Conservation (phyloP, 371 early-diverging fungal species). For the Zychaea mexicana region DNA sequence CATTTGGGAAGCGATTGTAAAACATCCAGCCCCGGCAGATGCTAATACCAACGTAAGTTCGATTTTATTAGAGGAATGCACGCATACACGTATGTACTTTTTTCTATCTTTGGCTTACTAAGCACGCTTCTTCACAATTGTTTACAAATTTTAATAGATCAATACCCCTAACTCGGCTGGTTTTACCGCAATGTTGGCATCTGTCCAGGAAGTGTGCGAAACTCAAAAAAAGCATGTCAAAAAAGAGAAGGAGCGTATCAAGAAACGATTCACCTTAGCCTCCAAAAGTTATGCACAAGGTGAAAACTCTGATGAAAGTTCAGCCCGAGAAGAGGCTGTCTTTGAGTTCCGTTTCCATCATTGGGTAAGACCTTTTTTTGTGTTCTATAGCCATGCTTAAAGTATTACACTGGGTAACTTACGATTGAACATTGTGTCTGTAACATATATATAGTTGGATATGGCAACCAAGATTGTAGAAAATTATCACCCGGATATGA, state of each 20-base stretch:
- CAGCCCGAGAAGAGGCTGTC: slow-evolving; percentile 7
- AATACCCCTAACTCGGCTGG: slow-evolving; percentile 32
- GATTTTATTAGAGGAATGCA: too few species aligned
- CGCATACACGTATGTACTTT: neutral
- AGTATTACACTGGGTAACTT: too few species aligned
- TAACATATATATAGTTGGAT: slow-evolving; percentile 22
- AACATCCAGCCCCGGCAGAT: neutral
- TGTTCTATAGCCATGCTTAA: neutral
- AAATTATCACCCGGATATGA: slow-evolving; percentile 22
- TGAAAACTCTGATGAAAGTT: neutral
- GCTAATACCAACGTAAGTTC: neutral
- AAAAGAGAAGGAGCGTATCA: slow-evolving; percentile 20
- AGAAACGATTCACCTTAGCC: neutral
- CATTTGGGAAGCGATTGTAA: neutral
- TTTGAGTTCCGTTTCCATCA: slow-evolving; percentile 21
- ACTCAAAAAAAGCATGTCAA: slow-evolving; percentile 18
- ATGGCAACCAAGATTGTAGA: slow-evolving; percentile 18
- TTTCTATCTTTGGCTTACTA: neutral
- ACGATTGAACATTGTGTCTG: too few species aligned
- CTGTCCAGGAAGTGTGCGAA: slow-evolving; percentile 17
- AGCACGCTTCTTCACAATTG: neutral
- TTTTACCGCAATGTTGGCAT: slow-evolving; percentile 24
- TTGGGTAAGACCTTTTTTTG: slow-evolving; percentile 8
- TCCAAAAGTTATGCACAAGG: neutral
- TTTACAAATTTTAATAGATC: slow-evolving; percentile 18